Base-by-base conservation (phyloP, 2,329 filamentous ascomycete species). In the Nemania bipapillata region DNA sequence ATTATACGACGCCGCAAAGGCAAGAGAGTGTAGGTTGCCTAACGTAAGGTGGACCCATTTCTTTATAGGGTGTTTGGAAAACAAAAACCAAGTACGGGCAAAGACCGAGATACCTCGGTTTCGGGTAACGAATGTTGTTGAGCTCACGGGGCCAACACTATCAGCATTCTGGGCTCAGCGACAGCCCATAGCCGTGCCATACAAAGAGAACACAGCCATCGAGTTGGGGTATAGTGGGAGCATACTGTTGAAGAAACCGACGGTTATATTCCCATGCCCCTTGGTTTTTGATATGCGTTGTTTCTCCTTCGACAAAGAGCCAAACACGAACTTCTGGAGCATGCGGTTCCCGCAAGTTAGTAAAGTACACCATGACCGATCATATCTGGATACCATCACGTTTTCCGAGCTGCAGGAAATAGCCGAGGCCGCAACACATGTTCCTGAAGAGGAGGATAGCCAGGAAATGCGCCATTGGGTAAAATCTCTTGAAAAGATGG, bases 221-320 rank as follows among this genome's bases (percentile, higher is more conserved):
- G 9, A 64, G 0, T 85, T 88, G 52, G 72, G 79, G 1, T 74
- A 91, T 8, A 80, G 83, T 17, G 80, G 86, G 22, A 82, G 85
- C 11, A 82, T 83, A 0, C 72, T 85, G 1, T 80, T 83, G 59
- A 78, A 78, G 42, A 78, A 81, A 52, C 80, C 86, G 70, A 82
- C 83, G 0, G 80, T 84, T 1, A 79, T 90, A 0, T 97, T 97
- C 77, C 86, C 84, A 6, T 82, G 84, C 0, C 93, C 93, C 0
- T 86, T 93, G 22, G 88, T 97, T 0, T 92, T 94, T 64, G 94
- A 97, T 73, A 83, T 97, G 67, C 85, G 92, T 26, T 94, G 93
- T 61, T 92, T 92, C 70, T 90, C 91, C 0, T 97, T 94, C 73
- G 91, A 93, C 68, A 92, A 90, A 75, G 85, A 87, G 2, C 86